A percentile compares a stretch with the other conserved stretches of the same genome.
Conservation (phyloP, 768 basidiomycete species). For the Hypholoma fasciculare region DNA sequence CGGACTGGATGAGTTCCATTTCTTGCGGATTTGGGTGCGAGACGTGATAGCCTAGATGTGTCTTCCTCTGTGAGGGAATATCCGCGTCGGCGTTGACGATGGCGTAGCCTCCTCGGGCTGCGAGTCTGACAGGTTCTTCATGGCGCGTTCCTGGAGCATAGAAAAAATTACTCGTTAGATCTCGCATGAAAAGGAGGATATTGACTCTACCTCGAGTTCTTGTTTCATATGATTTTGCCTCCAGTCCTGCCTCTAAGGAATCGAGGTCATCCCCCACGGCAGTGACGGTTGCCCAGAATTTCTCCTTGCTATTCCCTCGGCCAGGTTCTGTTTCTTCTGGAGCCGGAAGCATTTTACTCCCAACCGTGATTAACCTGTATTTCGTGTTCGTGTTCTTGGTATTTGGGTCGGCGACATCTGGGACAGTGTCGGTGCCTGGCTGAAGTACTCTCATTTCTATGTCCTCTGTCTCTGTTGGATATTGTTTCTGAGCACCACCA, state of each 20-base stretch:
- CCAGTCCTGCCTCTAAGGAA: slow-evolving; percentile 46
- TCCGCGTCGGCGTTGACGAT: slow-evolving; percentile 50
- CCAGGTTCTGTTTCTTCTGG: slow-evolving; percentile 17
- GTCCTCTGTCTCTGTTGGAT: slow-evolving; percentile 24
- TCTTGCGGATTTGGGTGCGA: slow-evolving; percentile 48
- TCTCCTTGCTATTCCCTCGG: slow-evolving; percentile 37
- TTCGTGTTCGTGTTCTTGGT: slow-evolving; percentile 31
- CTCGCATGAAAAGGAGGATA: neutral
- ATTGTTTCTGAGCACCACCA: slow-evolving; percentile 13
- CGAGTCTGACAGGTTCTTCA: slow-evolving; percentile 50
- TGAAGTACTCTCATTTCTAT: slow-evolving; percentile 42
- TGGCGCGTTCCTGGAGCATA: slow-evolving; percentile 46
- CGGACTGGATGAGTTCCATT: slow-evolving; percentile 55
- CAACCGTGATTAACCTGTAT: slow-evolving; percentile 50
- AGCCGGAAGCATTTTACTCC: slow-evolving; percentile 60
- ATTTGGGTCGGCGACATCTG: slow-evolving; percentile 32
- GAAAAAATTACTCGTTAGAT: neutral
- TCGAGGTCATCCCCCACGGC: slow-evolving; percentile 52
- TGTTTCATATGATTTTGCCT: slow-evolving; percentile 55
- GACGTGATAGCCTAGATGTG: slow-evolving; percentile 59
- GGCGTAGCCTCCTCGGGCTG: slow-evolving; percentile 55
- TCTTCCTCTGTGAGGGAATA: slow-evolving; percentile 45
- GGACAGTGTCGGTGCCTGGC: slow-evolving; percentile 50
- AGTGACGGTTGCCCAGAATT: slow-evolving; percentile 55
- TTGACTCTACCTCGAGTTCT: slow-evolving; percentile 50